Evolutionary conservation across 164 flowering plant genomes (phyloP).

Genomic region (Macadamia integrifolia): DNA sequence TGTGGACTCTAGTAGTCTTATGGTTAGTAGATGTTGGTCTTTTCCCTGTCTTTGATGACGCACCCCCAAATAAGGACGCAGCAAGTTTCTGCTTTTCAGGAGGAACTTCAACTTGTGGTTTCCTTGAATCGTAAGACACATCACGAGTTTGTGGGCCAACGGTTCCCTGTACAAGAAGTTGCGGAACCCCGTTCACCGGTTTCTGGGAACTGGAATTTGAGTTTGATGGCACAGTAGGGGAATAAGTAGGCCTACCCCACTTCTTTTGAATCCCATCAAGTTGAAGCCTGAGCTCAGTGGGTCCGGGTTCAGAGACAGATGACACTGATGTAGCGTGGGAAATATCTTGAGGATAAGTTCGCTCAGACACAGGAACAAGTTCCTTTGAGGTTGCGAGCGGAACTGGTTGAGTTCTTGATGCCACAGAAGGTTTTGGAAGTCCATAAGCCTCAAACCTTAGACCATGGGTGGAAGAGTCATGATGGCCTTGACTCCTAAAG

Average conservation of each 20-base stretch:
- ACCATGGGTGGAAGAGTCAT: constrained; percentile 52
- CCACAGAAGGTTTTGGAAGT: constrained; percentile 62
- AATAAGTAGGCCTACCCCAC: constrained; percentile 82
- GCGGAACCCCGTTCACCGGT: constrained; percentile 45
- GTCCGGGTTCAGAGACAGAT: constrained; percentile 33
- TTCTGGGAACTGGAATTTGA: constrained; percentile 36
- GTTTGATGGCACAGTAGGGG: constrained; percentile 48
- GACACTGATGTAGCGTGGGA: constrained; percentile 28
- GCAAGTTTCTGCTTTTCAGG: constrained; percentile 94
- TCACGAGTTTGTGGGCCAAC: constrained; percentile 38
- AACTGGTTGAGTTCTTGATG: constrained; percentile 30
- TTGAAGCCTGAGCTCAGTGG: constrained; percentile 62
- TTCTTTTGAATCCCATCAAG: constrained; percentile 97
- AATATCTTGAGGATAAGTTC: constrained; percentile 42
- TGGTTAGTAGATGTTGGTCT: constrained; percentile 44
- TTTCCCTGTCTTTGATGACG: constrained; percentile 50
- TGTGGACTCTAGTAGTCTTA: constrained; percentile 36
- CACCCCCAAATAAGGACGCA: constrained; percentile 90
- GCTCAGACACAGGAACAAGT: constrained; percentile 58
- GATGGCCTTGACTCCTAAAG: constrained; percentile 52
- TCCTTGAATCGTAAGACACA: constrained; percentile 43
- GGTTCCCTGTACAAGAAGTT: constrained; percentile 28
- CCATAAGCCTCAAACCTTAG: constrained; percentile 97
- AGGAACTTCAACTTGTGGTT: constrained; percentile 47
- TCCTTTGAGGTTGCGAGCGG: constrained; percentile 45